Percentiles rank a stretch among this genome's conserved stretches.
Evolutionary conservation across 257 asterid species (phyloP).

Genomic region (Sherardia arvensis): DNA sequence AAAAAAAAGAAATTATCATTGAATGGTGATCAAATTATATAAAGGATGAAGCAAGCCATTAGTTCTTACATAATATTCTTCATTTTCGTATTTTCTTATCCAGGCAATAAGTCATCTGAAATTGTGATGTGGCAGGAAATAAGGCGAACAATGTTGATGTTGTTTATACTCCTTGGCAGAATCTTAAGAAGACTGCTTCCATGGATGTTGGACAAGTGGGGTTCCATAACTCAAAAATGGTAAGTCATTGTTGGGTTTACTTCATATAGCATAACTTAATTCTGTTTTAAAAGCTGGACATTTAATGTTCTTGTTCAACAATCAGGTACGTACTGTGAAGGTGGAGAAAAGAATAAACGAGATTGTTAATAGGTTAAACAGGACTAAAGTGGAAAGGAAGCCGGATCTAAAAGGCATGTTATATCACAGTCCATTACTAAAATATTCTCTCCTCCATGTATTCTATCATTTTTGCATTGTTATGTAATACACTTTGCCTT

Average conservation of each 20-base stretch:
- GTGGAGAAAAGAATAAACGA: conserved; percentile 96
- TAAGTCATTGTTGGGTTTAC: conserved; percentile 23
- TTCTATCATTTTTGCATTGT: neutral
- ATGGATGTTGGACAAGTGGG: conserved; percentile 99
- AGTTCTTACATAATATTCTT: neutral
- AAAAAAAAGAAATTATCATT: conserved; percentile 2
- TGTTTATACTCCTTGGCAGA: conserved; percentile 98
- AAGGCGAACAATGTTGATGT: conserved; percentile 86
- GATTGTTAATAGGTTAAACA: conserved; percentile 80
- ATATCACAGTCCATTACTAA: neutral
- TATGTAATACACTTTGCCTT: conserved; percentile 5
- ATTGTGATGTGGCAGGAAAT: conserved; percentile 51
- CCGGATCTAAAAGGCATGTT: conserved; percentile 82
- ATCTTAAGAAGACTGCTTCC: conserved; percentile 89
- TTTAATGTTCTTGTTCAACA: conserved; percentile 12
- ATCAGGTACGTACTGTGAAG: conserved; percentile 72
- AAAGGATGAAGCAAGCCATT: neutral
- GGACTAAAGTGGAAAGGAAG: conserved; percentile 86
- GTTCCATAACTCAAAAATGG: conserved; percentile 81
- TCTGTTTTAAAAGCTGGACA: conserved; percentile 7
- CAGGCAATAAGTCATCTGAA: neutral
- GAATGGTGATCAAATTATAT: neutral
- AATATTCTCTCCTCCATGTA: neutral
- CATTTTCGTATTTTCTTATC: neutral
- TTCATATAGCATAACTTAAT: conserved; percentile 4